Percentiles rank a stretch among this genome's conserved stretches.
Conservation (phyloP, 1,284 basidiomycete species). For the Cryptococcus sp. region DNA sequence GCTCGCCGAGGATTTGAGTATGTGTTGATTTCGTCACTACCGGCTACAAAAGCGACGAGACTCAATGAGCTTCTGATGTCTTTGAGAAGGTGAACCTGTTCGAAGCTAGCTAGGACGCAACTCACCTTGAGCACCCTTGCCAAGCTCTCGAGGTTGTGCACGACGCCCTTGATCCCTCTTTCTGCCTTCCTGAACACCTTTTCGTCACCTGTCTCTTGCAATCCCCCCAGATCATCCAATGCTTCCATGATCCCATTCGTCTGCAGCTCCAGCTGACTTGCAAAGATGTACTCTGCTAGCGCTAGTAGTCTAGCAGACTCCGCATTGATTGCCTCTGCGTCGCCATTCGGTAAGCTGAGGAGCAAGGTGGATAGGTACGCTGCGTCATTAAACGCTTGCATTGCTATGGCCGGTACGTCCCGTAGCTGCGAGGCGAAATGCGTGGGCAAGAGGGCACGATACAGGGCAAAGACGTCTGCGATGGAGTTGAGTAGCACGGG, state of each 20-base stretch:
- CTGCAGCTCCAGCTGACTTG: constrained; percentile 67
- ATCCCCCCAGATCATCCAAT: constrained; percentile 68
- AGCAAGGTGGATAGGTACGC: constrained; percentile 62
- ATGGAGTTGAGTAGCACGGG: constrained; percentile 53
- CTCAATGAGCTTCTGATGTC: neutral
- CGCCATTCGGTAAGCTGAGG: constrained; percentile 43
- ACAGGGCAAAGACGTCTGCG: constrained; percentile 73
- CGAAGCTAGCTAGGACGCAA: neutral
- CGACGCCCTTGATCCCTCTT: constrained; percentile 65
- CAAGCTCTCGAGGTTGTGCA: constrained; percentile 67
- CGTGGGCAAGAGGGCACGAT: constrained; percentile 78
- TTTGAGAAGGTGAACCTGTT: neutral
- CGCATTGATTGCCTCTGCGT: neutral
- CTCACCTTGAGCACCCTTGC: constrained; percentile 73
- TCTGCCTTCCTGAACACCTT: constrained; percentile 77
- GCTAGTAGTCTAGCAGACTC: constrained; percentile 30
- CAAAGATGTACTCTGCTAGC: constrained; percentile 65
- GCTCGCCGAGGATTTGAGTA: constrained; percentile 68
- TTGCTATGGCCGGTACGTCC: constrained; percentile 62
- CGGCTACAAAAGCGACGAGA: constrained; percentile 20
- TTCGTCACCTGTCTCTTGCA: constrained; percentile 71
- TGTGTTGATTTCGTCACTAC: constrained; percentile 65
- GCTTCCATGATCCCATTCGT: constrained; percentile 55
- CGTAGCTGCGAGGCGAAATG: constrained; percentile 61
- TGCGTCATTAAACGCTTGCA: constrained; percentile 87